phyloP scores from a whole-genome alignment of 1,284 basidiomycete species.

The Apiotrichum akiyoshidainum region DNA sequence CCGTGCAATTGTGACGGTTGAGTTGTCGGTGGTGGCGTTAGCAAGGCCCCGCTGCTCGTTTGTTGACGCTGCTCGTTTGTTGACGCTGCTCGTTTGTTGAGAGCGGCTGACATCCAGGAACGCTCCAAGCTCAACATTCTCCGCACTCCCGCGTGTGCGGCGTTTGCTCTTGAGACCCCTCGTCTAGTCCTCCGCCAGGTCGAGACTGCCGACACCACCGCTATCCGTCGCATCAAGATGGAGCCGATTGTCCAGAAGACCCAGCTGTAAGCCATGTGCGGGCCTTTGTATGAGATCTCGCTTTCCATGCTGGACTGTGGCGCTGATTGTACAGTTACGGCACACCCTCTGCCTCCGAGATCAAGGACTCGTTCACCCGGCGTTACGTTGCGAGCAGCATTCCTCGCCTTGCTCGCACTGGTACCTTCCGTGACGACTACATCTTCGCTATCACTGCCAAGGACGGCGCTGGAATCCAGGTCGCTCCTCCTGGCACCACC shows the following conservation, averaged over 20 bases:
- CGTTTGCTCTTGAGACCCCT: constrained; percentile 31
- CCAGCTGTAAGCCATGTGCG: constrained; percentile 35
- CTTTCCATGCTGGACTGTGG: not conserved
- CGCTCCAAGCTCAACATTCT: constrained; percentile 24
- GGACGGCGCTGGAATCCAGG: constrained; percentile 18
- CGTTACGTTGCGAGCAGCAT: constrained; percentile 32
- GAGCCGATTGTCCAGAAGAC: constrained; percentile 47
- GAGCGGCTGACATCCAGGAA: constrained; percentile 12
- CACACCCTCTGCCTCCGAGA: constrained; percentile 27
- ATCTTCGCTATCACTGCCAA: constrained; percentile 46
- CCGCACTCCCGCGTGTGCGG: constrained; percentile 34
- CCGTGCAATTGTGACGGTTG: no score
- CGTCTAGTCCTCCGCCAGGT: constrained; percentile 37
- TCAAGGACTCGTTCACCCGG: constrained; percentile 37
- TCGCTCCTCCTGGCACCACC: constrained; percentile 26
- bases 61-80: not conserved
- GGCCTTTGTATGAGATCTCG: not conserved
- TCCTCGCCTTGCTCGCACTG: constrained; percentile 6
- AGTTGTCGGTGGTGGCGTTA: no score
- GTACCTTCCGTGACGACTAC: constrained; percentile 32
- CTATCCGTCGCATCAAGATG: constrained; percentile 43
- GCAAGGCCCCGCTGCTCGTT: no score
- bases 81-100: not conserved
- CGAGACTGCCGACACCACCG: constrained; percentile 31
- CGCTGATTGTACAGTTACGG: constrained; percentile 28